These are phyloP conservation scores for Terfezia claveryi DNA, from an alignment of 495 filamentous ascomycete species.

Conservation along the genomic window DNA sequence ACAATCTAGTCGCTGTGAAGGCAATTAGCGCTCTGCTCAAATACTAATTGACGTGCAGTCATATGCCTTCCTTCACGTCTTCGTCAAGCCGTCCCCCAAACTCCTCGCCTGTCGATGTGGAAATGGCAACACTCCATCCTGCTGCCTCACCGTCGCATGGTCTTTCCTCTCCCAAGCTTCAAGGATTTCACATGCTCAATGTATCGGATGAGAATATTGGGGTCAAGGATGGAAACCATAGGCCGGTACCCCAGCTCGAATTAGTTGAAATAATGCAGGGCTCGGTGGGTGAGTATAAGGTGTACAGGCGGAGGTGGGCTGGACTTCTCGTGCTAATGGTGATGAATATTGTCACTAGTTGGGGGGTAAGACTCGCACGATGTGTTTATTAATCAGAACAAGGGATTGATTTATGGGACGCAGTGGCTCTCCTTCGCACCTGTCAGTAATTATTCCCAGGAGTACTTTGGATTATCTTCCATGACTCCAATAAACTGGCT, in stretches of 20 bases:
- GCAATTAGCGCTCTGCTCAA: too few relatives aligned
- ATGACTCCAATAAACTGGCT: slow-evolving; percentile 81
- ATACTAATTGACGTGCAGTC: too few relatives aligned
- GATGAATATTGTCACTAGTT: slow-evolving; percentile 80
- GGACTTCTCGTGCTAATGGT: slow-evolving; percentile 64
- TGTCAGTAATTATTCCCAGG: slow-evolving; percentile 50
- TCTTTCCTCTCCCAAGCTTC: too few relatives aligned
- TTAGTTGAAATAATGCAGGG: not conserved
- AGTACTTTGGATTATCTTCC: slow-evolving; percentile 46
- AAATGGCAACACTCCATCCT: too few relatives aligned
- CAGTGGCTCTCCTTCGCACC: slow-evolving; percentile 78
- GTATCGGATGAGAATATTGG: too few relatives aligned
- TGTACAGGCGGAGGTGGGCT: slow-evolving; percentile 82
- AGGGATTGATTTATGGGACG: slow-evolving; percentile 21
- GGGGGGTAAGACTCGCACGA: slow-evolving; percentile 31
- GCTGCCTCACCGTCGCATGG: too few relatives aligned
- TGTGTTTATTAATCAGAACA: not conserved
- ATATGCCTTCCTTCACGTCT: too few relatives aligned
- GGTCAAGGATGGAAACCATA: too few relatives aligned
- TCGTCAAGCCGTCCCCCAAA: too few relatives aligned
- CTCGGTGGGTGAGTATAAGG: slow-evolving; percentile 30
- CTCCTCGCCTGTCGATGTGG: too few relatives aligned
- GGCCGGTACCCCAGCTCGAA: not conserved
- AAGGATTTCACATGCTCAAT: too few relatives aligned
- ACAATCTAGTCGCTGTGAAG: too few relatives aligned